Base-by-base conservation (phyloP, 345 rosid species). In the Eucalyptus rudis region DNA sequence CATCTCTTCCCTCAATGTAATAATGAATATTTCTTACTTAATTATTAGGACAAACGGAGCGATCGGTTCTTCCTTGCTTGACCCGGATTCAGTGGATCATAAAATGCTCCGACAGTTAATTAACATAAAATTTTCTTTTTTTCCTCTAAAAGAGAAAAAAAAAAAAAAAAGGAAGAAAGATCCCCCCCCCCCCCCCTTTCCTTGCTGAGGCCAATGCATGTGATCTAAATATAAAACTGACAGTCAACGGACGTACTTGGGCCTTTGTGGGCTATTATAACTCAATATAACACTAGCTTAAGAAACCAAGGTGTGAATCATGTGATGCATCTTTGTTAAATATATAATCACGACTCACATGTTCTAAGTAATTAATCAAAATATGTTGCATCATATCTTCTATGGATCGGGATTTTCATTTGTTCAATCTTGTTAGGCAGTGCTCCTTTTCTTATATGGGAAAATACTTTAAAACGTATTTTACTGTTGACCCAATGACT, bases 41-140 rank as follows among this genome's bases (percentile, higher is more conserved):
- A 7, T 7, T 62, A 62, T 62, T 62, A 29, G n/a, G 33, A 29
- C 17, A 62, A 62, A 62, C 17, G 36, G 36, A 62, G 33, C 33
- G 33, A 92, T 43, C 44, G 44, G 44, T 43, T 43, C 8, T 43
- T 43, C 44, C 44, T 43, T 43, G 44, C 45, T 49, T 49, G 50
- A 92, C 91, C 90, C 91, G 90, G 71, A 89, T 58, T 87, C 62
- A 87, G 19, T 90, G 92, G 90, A 90, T 84, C 14, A 50, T 4
- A 88, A 87, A 76, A 85, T 90, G 89, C 87, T 49, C 64, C 68
- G 66, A 25, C 31, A 54, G 59, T 54, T 54, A 54, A 54, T 54
- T 54, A 54, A 54, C 27, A 22, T 10, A 22, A 51, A 16, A 3
- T 16, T 16, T 51, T 51, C 54, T 51, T 51, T 51, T 51, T 2